Evolutionary conservation across 495 filamentous ascomycete genomes (phyloP).

Genomic region (Aspergillus indologenus): DNA sequence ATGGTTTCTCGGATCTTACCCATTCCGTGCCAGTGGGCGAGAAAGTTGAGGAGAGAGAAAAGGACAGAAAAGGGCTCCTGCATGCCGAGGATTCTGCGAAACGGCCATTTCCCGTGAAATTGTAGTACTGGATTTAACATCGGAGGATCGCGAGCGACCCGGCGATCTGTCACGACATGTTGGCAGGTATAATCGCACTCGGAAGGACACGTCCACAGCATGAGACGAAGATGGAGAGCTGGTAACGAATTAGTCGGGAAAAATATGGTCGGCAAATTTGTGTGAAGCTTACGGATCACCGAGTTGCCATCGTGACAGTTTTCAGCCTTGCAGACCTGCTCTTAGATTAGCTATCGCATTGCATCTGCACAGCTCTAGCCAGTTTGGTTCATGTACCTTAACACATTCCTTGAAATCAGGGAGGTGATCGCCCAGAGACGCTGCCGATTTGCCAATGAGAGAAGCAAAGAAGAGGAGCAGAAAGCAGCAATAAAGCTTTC

Average conservation of each 20-base stretch:
- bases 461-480: conserved; percentile 41
- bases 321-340: conserved; percentile 72
- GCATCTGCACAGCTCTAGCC: neutral
- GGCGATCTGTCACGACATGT: conserved; percentile 79
- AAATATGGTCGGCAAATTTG: neutral
- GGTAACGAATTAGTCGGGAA: conserved; percentile 7
- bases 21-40: conserved; percentile 82
- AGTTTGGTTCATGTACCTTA: conserved; percentile 50
- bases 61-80: conserved; percentile 93
- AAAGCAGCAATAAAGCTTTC: conserved; percentile 24
- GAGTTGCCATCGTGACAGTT: conserved; percentile 65
- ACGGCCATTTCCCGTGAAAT: conserved; percentile 99
- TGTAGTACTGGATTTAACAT: conserved; percentile 70
- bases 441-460: conserved; percentile 50
- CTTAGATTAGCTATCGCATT: conserved; percentile 11
- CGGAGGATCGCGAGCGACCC: conserved; percentile 61
- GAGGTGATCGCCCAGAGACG: conserved; percentile 80
- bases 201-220: conserved; percentile 66
- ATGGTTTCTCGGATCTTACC: conserved; percentile 63
- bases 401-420: conserved; percentile 90
- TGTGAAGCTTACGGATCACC: conserved; percentile 40
- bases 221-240: conserved; percentile 51
- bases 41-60: conserved; percentile 86
- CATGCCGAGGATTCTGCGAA: conserved; percentile 81
- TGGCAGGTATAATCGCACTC: conserved; percentile 99